Evolutionary conservation across 1,139 yeast genomes (phyloP), one percentile per base, ranked within the genome.

Genomic region (Pichia sp.): DNA sequence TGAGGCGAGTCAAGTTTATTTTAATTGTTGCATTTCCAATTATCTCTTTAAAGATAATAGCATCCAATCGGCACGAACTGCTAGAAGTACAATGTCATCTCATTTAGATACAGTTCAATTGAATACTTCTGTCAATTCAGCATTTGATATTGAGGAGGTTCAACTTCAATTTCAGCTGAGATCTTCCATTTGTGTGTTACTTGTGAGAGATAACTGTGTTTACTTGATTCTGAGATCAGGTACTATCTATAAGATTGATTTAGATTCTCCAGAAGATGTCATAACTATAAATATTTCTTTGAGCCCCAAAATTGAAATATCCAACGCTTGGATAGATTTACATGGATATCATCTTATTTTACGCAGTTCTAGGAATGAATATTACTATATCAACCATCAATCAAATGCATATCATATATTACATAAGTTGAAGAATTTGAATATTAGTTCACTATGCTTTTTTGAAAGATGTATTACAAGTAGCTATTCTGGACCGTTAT

Each of bases 241-340:
- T 1, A 56, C 68, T 22, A 64, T 79, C 26, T 71, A 76, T 50
- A 64, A 81, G 34, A 78, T 79, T 34, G 79, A 79, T 53, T 61
- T 79, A 49, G 76, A 74, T 45, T 70, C 69, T 47, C 85, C 85
- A 0, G 76, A 78, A 43, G 67, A 68, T 8, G 79, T 80, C 9
- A 72, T 70, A 22, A 60, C 58, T 24, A 53, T 69, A 3, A 62
- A 59, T n/a, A 39, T 58, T 9, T 58, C 65, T 1, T 59, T 68
- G 0, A 55, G 54, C 35, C 57, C 55, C 30, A 56, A 57, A 47
- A 47, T 56, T 48, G 13, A 22, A 6, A 68, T 78, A 35, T 62
- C 63, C 22, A 56, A 62, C 35, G 63, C 78, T 4, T 77, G 65
- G 55, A 62, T 73, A 39, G 82, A 77, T 56, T 73, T 74, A 0